A percentile compares a stretch with the other conserved stretches of the same genome.
Evolutionary conservation across 305 asterid genomes (phyloP).

Genomic region (Plantago lanceolata): DNA sequence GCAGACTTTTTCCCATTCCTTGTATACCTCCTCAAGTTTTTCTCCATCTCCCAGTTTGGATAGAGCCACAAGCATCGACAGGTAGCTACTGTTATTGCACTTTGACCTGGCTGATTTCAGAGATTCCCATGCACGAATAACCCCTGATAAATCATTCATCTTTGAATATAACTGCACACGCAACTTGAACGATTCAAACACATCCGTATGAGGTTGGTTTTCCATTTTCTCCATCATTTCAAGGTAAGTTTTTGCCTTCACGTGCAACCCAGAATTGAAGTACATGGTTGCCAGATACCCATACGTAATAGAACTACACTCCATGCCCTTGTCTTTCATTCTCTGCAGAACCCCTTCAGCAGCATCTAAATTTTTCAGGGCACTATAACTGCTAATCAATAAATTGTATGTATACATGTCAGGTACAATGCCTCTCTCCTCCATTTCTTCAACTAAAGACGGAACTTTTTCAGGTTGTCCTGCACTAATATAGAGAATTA

Average conservation of each 20-base stretch:
- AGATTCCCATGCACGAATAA: constrained; percentile 40
- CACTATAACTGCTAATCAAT: constrained; percentile 53
- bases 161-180: constrained; percentile 41
- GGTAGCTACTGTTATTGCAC: constrained; percentile 48
- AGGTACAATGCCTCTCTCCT: constrained; percentile 34
- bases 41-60: constrained; percentile 57
- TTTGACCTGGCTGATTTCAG: constrained; percentile 33
- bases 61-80: constrained; percentile 52
- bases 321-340: constrained; percentile 41
- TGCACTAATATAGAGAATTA: constrained; percentile 34
- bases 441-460: constrained; percentile 57
- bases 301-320: constrained; percentile 43
- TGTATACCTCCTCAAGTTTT: constrained; percentile 38
- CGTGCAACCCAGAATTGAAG: constrained; percentile 39
- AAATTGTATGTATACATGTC: constrained; percentile 48
- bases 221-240: constrained; percentile 39
- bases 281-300: constrained; percentile 55
- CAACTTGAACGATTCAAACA: constrained; percentile 30
- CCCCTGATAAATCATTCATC: constrained; percentile 51
- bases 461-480: constrained; percentile 44
- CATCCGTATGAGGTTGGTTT: constrained; percentile 15
- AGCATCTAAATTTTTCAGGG: constrained; percentile 41
- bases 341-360: constrained; percentile 47
- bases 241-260: constrained; percentile 40
- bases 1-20: constrained; percentile 53